Evolutionary conservation across 768 basidiomycete species (phyloP).

Genomic region (Pulveroboletus sp.): DNA sequence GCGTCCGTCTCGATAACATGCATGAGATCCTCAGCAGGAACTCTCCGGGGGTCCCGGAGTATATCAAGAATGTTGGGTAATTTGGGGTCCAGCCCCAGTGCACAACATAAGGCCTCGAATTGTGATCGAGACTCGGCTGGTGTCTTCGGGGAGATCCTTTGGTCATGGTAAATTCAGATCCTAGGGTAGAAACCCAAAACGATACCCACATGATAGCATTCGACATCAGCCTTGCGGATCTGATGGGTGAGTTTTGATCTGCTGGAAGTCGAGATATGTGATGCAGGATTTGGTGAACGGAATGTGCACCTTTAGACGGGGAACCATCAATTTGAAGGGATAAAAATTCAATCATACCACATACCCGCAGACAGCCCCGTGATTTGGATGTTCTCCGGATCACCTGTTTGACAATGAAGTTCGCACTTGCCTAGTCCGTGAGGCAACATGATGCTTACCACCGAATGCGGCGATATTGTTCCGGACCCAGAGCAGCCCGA

Average conservation of each 20-base stretch:
- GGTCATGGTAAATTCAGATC: no score
- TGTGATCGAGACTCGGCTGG: constrained; percentile 56
- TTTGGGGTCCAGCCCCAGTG: constrained; percentile 53
- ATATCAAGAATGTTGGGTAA: constrained; percentile 44
- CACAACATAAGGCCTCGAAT: constrained; percentile 57
- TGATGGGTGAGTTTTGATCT: constrained; percentile 58
- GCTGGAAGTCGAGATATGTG: constrained; percentile 60
- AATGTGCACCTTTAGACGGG: constrained; percentile 54
- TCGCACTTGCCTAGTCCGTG: background rate
- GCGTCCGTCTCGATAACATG: constrained; percentile 54
- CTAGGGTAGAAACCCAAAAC: no score
- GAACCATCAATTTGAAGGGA: background rate
- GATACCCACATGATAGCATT: constrained; percentile 66
- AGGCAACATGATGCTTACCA: constrained; percentile 36
- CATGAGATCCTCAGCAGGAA: constrained; percentile 51
- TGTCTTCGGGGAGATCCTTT: constrained; percentile 55
- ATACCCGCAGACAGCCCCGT: constrained; percentile 67
- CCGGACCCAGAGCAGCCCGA: constrained; percentile 66
- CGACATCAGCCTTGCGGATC: constrained; percentile 64
- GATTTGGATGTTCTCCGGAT: constrained; percentile 58
- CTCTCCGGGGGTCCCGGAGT: constrained; percentile 46
- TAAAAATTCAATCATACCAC: background rate
- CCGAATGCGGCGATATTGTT: constrained; percentile 68
- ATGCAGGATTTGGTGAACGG: constrained; percentile 72
- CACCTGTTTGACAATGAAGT: constrained; percentile 40